These are phyloP conservation scores for Pyrenophora teres DNA, from an alignment of 2,329 filamentous ascomycete species.

Conservation along the genomic window DNA sequence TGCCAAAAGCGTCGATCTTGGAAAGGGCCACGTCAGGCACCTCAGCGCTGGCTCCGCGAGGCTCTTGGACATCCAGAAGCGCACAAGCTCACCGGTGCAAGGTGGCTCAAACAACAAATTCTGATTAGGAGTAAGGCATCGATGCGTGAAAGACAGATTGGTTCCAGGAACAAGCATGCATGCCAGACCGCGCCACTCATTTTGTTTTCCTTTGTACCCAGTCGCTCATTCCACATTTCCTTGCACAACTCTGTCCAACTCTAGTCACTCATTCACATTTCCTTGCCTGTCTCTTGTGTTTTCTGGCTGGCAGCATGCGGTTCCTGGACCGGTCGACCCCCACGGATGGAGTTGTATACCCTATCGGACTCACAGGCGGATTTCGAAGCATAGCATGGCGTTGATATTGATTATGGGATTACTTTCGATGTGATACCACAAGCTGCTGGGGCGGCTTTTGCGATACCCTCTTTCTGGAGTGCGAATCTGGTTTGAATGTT, in stretches of 20 bases:
- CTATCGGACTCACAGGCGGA: constrained; percentile 3
- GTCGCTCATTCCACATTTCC: constrained; percentile 39
- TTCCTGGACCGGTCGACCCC: constrained; percentile 8
- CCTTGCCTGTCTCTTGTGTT: constrained; percentile 15
- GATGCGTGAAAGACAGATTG: constrained; percentile 20
- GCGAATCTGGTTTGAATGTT: constrained; percentile 4
- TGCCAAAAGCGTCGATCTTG: constrained; percentile 72
- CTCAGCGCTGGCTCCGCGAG: constrained; percentile 80
- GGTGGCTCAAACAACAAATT: constrained; percentile 31
- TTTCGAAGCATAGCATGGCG: constrained; percentile 30
- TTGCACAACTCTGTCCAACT: constrained; percentile 29
- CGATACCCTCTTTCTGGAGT: constrained; percentile 24
- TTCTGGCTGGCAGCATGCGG: constrained; percentile 28
- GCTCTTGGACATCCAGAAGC: constrained; percentile 65
- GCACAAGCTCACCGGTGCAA: constrained; percentile 39
- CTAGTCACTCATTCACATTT: constrained; percentile 12
- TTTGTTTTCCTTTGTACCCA: constrained; percentile 44
- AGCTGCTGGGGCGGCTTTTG: constrained; percentile 24
- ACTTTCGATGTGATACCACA: constrained; percentile 33
- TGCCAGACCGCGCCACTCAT: constrained; percentile 43
- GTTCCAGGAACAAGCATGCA: constrained; percentile 26
- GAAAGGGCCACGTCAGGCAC: constrained; percentile 68
- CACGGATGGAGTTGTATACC: constrained; percentile 1
- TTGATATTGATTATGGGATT: constrained; percentile 23
- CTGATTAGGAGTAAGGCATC: constrained; percentile 28